Conservation (phyloP, 2,329 filamentous ascomycete species). For the Colletotrichum gloeosporioides region DNA sequence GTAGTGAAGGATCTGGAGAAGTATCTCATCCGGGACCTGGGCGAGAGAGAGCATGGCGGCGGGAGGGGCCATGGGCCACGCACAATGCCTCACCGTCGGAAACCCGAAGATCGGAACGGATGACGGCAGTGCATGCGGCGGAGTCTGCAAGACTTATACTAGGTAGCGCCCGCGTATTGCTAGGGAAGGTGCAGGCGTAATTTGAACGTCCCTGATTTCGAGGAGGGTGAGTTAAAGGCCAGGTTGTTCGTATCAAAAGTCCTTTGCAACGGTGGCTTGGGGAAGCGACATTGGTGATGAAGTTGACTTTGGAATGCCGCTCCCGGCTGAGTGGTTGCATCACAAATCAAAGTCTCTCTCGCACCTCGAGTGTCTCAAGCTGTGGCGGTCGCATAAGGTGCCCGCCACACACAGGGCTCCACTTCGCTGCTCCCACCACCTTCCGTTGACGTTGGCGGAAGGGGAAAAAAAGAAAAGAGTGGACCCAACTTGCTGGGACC, state of each 20-base stretch:
- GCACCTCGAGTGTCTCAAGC: constrained; percentile 17
- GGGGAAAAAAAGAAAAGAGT: not conserved
- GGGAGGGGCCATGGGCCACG: not conserved
- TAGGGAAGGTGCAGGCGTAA: not conserved
- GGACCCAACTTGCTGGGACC: not conserved
- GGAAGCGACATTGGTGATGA: not conserved
- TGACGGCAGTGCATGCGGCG: not conserved
- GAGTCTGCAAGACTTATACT: not conserved
- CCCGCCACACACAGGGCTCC: not conserved
- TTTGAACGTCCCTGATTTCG: not conserved
- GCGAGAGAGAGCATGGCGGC: constrained; percentile 41
- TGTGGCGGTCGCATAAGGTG: not conserved
- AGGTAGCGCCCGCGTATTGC: not conserved
- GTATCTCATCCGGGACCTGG: constrained; percentile 80
- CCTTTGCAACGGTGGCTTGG: not conserved
- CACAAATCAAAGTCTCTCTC: constrained; percentile 13
- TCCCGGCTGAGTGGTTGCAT: constrained; percentile 11
- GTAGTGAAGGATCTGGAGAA: constrained; percentile 77
- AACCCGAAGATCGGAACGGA: not conserved
- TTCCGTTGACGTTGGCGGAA: not conserved
- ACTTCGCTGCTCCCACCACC: not conserved
- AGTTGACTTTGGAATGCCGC: not conserved
- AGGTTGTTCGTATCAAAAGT: not conserved
- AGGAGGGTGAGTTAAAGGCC: not conserved
- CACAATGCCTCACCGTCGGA: not conserved